Conservation (phyloP, 306 rosid genomes). For the Cucumis cinereus region DNA sequence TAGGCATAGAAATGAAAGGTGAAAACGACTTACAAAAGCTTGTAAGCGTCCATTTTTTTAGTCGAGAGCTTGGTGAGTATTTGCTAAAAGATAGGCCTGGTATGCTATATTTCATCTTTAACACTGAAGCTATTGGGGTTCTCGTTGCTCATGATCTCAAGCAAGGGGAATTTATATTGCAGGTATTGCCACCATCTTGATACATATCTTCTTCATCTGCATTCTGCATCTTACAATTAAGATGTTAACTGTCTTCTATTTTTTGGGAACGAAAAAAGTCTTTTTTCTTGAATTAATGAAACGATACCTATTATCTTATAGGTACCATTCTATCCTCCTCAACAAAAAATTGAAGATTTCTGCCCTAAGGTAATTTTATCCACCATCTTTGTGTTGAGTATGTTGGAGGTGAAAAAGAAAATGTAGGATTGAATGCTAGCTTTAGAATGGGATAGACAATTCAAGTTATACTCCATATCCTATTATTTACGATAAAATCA, state of each 20-base stretch:
- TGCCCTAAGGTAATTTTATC: slow-evolving; percentile 43
- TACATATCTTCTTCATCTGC: slow-evolving; percentile 12
- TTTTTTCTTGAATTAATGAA: too few species aligned
- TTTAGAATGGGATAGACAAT: not conserved
- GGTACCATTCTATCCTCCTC: slow-evolving; percentile 96
- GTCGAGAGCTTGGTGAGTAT: slow-evolving; percentile 74
- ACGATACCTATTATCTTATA: slow-evolving; percentile 19
- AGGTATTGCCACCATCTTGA: slow-evolving; percentile 36
- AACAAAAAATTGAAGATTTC: slow-evolving; percentile 72
- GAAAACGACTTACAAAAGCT: slow-evolving; percentile 80
- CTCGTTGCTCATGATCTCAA: slow-evolving; percentile 92
- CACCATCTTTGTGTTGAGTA: not conserved
- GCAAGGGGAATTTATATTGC: slow-evolving; percentile 89
- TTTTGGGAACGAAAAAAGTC: too few species aligned
- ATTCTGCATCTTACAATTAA: slow-evolving; percentile 13
- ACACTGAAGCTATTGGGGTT: slow-evolving; percentile 84
- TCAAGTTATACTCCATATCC: not conserved
- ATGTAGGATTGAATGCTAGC: not conserved
- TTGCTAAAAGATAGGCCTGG: slow-evolving; percentile 83
- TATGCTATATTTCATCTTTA: slow-evolving; percentile 88
- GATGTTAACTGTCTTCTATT: not conserved
- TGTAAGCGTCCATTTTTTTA: slow-evolving; percentile 77
- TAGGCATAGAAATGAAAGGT: slow-evolving; percentile 75
- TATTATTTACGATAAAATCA: not conserved
- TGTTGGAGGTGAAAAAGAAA: not conserved